Evolutionary conservation across 2,329 filamentous ascomycete species (phyloP).

Genomic region (Aspergillus transmontanensis): DNA sequence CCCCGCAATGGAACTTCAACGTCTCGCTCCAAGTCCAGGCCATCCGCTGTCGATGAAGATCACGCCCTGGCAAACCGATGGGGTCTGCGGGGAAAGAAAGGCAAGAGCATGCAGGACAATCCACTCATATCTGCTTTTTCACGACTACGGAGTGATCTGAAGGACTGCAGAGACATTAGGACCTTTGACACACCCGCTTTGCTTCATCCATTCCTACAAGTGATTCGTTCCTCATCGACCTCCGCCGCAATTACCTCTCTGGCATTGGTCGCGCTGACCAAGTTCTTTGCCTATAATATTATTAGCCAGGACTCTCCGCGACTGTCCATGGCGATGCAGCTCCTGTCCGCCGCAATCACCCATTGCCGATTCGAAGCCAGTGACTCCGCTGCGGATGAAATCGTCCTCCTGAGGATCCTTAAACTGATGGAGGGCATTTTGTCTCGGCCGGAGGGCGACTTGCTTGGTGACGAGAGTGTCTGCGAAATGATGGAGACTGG

Average conservation of each 20-base stretch:
- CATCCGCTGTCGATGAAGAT: slow-evolving; percentile 41
- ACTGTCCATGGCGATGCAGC: slow-evolving; percentile 89
- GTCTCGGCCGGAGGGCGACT: slow-evolving; percentile 85
- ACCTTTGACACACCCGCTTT: slow-evolving; percentile 86
- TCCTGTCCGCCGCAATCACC: slow-evolving; percentile 90
- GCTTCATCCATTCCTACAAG: slow-evolving; percentile 90
- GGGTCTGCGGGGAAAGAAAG: slow-evolving; percentile 92
- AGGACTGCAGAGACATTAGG: slow-evolving; percentile 85
- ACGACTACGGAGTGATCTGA: slow-evolving; percentile 82
- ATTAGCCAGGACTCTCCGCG: slow-evolving; percentile 82
- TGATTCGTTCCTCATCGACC: slow-evolving; percentile 93
- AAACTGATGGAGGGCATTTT: slow-evolving; percentile 99
- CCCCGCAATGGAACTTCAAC: slow-evolving; percentile 30
- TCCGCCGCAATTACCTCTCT: slow-evolving; percentile 95
- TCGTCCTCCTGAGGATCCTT: slow-evolving; percentile 89
- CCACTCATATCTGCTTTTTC: slow-evolving; percentile 95
- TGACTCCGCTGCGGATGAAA: slow-evolving; percentile 91
- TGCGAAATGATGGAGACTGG: slow-evolving; percentile 99
- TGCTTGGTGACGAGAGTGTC: slow-evolving; percentile 96
- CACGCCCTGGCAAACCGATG: slow-evolving; percentile 74
- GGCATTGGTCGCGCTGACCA: slow-evolving; percentile 88
- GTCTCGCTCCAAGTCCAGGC: slow-evolving; percentile 23
- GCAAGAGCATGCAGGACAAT: slow-evolving; percentile 96
- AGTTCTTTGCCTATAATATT: slow-evolving; percentile 94
- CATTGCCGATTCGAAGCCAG: slow-evolving; percentile 97